A percentile compares a stretch with the other conserved stretches of the same genome.
Conservation (phyloP, 805 yeast genomes). For the Pichia exigua region DNA sequence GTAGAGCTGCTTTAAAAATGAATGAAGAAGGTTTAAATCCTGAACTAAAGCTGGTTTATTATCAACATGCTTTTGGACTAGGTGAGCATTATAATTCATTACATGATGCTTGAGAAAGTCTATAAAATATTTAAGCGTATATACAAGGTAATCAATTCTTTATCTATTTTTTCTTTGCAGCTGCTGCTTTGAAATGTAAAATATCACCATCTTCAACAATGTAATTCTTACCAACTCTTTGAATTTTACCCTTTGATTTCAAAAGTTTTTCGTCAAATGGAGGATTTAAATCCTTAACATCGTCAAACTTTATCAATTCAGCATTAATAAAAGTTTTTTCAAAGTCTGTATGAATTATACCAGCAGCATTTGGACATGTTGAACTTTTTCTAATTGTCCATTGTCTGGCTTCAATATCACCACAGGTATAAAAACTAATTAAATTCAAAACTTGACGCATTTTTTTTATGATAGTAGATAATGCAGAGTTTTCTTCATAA, state of each 20-base stretch:
- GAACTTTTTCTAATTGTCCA: slow-evolving; percentile 94
- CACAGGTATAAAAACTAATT: slow-evolving; percentile 93
- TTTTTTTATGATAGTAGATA: slow-evolving; percentile 76
- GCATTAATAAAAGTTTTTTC: slow-evolving; percentile 94
- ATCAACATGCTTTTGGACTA: slow-evolving; percentile 75
- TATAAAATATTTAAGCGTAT: not conserved
- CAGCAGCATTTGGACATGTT: slow-evolving; percentile 98
- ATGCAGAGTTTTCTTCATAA: slow-evolving; percentile 56
- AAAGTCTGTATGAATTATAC: slow-evolving; percentile 93
- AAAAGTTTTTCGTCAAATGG: slow-evolving; percentile 68
- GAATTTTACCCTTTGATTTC: slow-evolving; percentile 81
- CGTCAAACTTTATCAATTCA: slow-evolving; percentile 80
- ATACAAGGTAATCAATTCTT: not conserved
- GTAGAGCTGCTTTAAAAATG: slow-evolving; percentile 56
- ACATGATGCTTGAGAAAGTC: slow-evolving; percentile 17
- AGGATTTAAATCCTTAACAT: slow-evolving; percentile 56
- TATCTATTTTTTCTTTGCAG: slow-evolving; percentile 17
- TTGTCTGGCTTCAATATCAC: slow-evolving; percentile 94
- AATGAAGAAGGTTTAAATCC: slow-evolving; percentile 51
- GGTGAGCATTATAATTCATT: slow-evolving; percentile 95
- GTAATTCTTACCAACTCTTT: slow-evolving; percentile 90
- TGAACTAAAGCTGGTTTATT: slow-evolving; percentile 66
- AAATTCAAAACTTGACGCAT: slow-evolving; percentile 84
- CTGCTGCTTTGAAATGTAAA: slow-evolving; percentile 88
- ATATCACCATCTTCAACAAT: slow-evolving; percentile 94